phyloP scores from a whole-genome alignment of 139 green algal genomes.

The Chlamydomonas incerta region DNA sequence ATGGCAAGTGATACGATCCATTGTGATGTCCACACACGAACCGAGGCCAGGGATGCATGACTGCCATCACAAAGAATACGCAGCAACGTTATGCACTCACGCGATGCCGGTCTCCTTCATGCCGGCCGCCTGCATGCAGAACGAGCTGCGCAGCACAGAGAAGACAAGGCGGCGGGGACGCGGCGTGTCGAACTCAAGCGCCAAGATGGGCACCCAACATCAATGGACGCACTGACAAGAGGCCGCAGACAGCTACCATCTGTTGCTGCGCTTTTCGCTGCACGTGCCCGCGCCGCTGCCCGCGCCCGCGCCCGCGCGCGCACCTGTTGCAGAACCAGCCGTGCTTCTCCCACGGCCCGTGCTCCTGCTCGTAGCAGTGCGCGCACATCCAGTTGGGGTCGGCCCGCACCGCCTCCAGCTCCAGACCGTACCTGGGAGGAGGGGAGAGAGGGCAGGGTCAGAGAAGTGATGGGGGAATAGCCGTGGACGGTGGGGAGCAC shows the following conservation, averaged over 20 bases:
- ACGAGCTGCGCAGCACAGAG: slow-evolving; percentile 59
- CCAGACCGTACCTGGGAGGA: slow-evolving; percentile 57
- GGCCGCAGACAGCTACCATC: neutral
- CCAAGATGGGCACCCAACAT: no score
- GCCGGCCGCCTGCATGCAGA: slow-evolving; percentile 79
- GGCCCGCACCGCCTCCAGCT: slow-evolving; percentile 57
- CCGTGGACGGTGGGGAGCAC: neutral
- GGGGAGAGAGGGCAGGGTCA: no score
- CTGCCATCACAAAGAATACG: no score
- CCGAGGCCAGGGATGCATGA: no score
- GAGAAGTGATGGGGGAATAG: neutral
- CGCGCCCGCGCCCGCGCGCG: neutral
- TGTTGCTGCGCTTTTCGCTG: no score
- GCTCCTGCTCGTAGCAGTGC: slow-evolving; percentile 83
- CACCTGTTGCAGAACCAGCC: slow-evolving; percentile 83
- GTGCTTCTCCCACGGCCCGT: slow-evolving; percentile 53
- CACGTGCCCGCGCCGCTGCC: no score
- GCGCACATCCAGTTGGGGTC: slow-evolving; percentile 76
- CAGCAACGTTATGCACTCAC: no score
- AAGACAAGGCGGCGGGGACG: no score
- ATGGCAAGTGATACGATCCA: no score
- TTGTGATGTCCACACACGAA: no score
- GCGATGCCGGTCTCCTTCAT: slow-evolving; percentile 78
- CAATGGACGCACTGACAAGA: no score
- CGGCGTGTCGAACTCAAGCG: no score